A percentile compares a stretch with the other conserved stretches of the same genome.
phyloP scores from a whole-genome alignment of 1,284 basidiomycete species.

The Uromyces viciae-fabae region DNA sequence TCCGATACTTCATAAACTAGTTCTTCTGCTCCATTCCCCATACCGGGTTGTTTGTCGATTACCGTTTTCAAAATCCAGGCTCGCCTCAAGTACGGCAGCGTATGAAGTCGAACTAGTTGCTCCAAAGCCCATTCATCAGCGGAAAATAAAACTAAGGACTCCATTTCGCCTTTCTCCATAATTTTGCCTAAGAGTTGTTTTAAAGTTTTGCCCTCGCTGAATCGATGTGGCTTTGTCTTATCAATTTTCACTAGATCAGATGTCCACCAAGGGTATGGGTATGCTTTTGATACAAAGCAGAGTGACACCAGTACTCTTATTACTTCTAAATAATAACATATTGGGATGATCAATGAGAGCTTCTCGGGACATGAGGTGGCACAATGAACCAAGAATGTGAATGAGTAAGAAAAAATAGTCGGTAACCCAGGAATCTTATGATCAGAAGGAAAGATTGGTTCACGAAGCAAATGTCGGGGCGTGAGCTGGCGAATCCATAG shows the following conservation, averaged over 20 bases:
- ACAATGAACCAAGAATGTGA: slow-evolving; percentile 78
- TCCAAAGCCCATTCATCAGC: slow-evolving; percentile 40
- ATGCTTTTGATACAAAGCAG: slow-evolving; percentile 1
- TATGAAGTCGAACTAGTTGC: slow-evolving; percentile 36
- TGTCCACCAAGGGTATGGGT: slow-evolving; percentile 31
- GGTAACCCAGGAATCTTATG: slow-evolving; percentile 54
- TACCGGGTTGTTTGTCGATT: background rate
- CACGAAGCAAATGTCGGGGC: slow-evolving; percentile 62
- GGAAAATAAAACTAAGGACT: slow-evolving; percentile 14
- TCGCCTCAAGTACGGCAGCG: slow-evolving; percentile 84
- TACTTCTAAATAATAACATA: slow-evolving; percentile 82
- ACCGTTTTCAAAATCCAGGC: slow-evolving; percentile 72
- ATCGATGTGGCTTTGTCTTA: slow-evolving; percentile 6
- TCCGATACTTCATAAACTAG: background rate
- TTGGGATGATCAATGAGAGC: slow-evolving; percentile 73
- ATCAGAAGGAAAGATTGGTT: background rate
- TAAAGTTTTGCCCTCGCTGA: slow-evolving; percentile 3
- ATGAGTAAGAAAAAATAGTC: slow-evolving; percentile 76
- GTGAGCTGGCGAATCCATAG: slow-evolving; percentile 66
- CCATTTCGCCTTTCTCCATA: slow-evolving; percentile 28
- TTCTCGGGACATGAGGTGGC: slow-evolving; percentile 83
- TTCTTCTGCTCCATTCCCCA: background rate
- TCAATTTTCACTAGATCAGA: background rate
- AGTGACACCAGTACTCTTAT: slow-evolving; percentile 77
- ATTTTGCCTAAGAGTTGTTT: slow-evolving; percentile 6